These are phyloP conservation scores for Leptographium lundbergii DNA, from an alignment of 2,329 filamentous ascomycete genomes.

Conservation along the genomic window DNA sequence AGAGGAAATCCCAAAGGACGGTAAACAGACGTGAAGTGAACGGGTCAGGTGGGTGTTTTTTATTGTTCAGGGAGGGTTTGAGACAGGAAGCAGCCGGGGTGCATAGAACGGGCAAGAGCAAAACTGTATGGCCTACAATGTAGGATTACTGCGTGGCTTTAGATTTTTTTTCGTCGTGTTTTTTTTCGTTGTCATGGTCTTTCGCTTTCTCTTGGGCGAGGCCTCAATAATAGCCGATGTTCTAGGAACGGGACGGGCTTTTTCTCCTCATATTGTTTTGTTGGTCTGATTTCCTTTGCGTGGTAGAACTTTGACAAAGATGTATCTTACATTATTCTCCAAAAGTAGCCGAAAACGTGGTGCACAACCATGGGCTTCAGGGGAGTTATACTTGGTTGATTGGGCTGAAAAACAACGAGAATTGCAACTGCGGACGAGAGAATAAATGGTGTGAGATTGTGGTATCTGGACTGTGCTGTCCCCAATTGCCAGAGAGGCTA, in stretches of 20 bases:
- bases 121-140: neutral
- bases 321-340: neutral
- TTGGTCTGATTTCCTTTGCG: neutral
- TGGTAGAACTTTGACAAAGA: neutral
- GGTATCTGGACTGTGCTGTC: neutral
- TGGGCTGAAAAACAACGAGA: too few species aligned
- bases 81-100: neutral
- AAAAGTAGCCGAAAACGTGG: too few species aligned
- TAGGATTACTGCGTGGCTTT: neutral
- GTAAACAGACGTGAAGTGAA: neutral
- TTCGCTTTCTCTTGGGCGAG: neutral
- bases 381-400: too few species aligned
- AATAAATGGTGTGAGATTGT: neutral
- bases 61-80: neutral
- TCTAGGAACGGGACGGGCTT: neutral
- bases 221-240: neutral
- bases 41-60: neutral
- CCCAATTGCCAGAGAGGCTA: neutral
- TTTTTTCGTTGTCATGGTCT: neutral
- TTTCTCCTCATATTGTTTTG: neutral
- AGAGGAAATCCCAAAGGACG: neutral
- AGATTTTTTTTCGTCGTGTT: neutral
- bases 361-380: too few species aligned
- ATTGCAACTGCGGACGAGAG: too few species aligned
- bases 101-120: neutral